phyloP scores from a whole-genome alignment of 805 yeast species.

The Candida lessepsii region DNA sequence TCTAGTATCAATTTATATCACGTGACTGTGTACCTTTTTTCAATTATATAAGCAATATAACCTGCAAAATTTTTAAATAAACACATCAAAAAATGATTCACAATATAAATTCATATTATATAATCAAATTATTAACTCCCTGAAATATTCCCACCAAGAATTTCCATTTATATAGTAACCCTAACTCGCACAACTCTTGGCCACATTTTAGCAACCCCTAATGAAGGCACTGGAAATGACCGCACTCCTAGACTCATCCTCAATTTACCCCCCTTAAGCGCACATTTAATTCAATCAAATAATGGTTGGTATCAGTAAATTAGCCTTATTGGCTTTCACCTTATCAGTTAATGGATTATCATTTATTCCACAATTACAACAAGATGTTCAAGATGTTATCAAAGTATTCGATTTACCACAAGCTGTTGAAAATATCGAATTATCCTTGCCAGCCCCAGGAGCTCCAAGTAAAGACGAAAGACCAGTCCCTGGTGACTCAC shows the following conservation, averaged over 20 bases:
- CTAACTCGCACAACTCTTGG: too few relatives aligned
- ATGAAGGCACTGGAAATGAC: too few relatives aligned
- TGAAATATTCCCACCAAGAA: too few relatives aligned
- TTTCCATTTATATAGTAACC: too few relatives aligned
- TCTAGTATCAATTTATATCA: too few relatives aligned
- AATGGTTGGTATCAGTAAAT: conserved; percentile 12
- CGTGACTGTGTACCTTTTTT: too few relatives aligned
- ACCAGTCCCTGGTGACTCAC: conserved; percentile 91
- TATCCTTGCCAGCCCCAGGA: conserved; percentile 17
- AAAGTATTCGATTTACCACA: conserved; percentile 12
- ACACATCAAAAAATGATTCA: too few relatives aligned
- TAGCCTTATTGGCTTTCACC: conserved; percentile 14
- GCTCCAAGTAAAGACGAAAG: conserved; percentile 46
- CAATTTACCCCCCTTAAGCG: conserved; percentile 2
- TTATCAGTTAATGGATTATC: conserved; percentile 21
- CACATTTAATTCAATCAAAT: not conserved
- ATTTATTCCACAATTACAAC: conserved; percentile 18
- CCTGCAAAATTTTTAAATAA: too few relatives aligned
- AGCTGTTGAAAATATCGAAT: not conserved
- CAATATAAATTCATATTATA: too few relatives aligned
- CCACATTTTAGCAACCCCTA: too few relatives aligned
- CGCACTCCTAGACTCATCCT: not conserved
- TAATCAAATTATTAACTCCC: too few relatives aligned
- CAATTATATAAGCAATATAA: too few relatives aligned
- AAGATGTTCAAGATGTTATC: conserved; percentile 15